Base-by-base conservation (phyloP, 2,329 filamentous ascomycete species). In the Fusarium pininemorale region DNA sequence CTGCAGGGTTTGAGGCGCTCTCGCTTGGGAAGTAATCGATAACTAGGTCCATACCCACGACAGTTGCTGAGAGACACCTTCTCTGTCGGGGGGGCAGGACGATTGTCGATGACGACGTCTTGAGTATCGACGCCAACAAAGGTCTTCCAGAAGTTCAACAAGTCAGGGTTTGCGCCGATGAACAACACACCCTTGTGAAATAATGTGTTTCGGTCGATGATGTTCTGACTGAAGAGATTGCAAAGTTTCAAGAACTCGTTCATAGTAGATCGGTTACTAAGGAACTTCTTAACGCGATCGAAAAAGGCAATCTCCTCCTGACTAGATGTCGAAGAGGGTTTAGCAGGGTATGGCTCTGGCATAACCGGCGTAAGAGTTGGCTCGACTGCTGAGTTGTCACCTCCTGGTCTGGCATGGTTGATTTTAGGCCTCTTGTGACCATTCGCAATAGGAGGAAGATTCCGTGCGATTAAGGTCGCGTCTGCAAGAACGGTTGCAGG, bases 231-330 rank as follows among this genome's bases (percentile, higher is more conserved):
- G 84, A 94, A 99, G 37, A 99, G 88, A 77, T 98, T 99, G 86
- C 96, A 96, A 12, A 99, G 90, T 85, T 99, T 99, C 73, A 99
- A 84, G 82, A 99, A 99, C 81, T 99, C 96, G 77, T 94, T 95
- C 88, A 97, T 97, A 6, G 92, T 92, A 63, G 94, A 93, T 81
- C 97, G 93, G 82, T 98, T 98, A 70, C 93, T 92, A 66, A 99
- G 94, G 79, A 93, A 96, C 83, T 99, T 99, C 88, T 98, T 98
- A 24, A 96, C 95, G 13, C 95, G 92, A 70, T 99, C 96, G 78
- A 99, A 99, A 84, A 98, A 98, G 5, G 91, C 91, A 59, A 98
- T 88, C 80, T 98, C 96, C 66, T 98, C 96, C 61, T 91, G 89
- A 30, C 89, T 93, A 3, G 94, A 93, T n/a, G 91, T 91, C 14